Evolutionary conservation across 805 yeast genomes (phyloP).

Genomic region (Candida arabinofermentans): DNA sequence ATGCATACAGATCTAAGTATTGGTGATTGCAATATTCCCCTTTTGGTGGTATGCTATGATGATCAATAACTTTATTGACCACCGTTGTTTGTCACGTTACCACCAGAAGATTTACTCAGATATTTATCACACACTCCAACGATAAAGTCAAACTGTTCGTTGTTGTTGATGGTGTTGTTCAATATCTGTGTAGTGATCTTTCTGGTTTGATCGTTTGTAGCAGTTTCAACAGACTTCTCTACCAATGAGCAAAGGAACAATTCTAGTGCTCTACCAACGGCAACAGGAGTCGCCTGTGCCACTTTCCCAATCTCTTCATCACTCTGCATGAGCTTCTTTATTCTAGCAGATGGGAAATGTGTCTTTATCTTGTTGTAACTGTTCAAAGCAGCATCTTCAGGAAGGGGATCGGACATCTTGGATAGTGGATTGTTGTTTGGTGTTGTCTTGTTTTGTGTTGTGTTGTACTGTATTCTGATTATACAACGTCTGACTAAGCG

Average conservation of each 20-base stretch:
- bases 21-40: background rate
- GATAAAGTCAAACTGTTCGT: constrained; percentile 91
- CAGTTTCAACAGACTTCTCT: constrained; percentile 75
- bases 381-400: constrained; percentile 5
- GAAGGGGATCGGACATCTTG: background rate
- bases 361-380: constrained; percentile 58
- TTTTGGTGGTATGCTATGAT: too few relatives aligned
- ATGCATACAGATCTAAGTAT: too few relatives aligned
- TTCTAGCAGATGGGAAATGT: constrained; percentile 89
- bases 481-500: too few relatives aligned
- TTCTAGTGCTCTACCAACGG: constrained; percentile 93
- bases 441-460: background rate
- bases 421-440: background rate
- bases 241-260: constrained; percentile 86
- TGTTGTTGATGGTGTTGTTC: constrained; percentile 74
- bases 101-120: constrained; percentile 7
- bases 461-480: too few relatives aligned
- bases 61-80: background rate
- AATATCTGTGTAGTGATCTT: constrained; percentile 81
- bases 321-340: constrained; percentile 94
- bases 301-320: constrained; percentile 99
- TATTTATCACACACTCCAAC: constrained; percentile 53
- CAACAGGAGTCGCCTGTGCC: constrained; percentile 98
- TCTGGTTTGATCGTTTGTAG: constrained; percentile 68
- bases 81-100: background rate